Percentiles rank a stretch among this genome's conserved stretches.
These are phyloP conservation scores for Quercus lobata DNA, from an alignment of 331 rosid species.

Conservation along the genomic window DNA sequence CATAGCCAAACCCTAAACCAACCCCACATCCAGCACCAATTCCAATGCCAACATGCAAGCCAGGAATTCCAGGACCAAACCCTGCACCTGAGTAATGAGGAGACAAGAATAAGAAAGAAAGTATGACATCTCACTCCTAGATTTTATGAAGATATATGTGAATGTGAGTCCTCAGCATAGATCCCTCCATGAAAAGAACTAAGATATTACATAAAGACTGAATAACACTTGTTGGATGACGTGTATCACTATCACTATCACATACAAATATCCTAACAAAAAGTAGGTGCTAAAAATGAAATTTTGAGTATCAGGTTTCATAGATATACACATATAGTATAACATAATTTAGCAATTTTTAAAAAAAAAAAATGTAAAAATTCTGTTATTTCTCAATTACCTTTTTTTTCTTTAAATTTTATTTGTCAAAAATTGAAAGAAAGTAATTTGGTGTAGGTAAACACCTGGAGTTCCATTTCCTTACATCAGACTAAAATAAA, in stretches of 20 bases:
- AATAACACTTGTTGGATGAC: background rate
- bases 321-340: background rate
- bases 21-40: constrained; percentile 90
- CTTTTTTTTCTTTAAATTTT: background rate
- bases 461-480: background rate
- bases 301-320: background rate
- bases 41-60: constrained; percentile 75
- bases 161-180: background rate
- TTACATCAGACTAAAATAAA: background rate
- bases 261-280: background rate
- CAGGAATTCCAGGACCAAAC: constrained; percentile 89
- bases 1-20: constrained; percentile 92
- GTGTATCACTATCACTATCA: background rate
- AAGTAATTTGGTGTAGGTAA: background rate
- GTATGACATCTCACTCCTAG: background rate
- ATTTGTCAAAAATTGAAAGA: background rate
- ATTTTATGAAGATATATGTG: background rate
- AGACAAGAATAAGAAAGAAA: background rate
- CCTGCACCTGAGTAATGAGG: constrained; percentile 58
- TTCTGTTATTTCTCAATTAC: background rate
- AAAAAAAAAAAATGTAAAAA: background rate
- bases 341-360: background rate
- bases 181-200: background rate
- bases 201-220: background rate
- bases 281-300: background rate